These are phyloP conservation scores for Chenopodium quinoa DNA, from an alignment of 148 eudicot species.

Conservation along the genomic window DNA sequence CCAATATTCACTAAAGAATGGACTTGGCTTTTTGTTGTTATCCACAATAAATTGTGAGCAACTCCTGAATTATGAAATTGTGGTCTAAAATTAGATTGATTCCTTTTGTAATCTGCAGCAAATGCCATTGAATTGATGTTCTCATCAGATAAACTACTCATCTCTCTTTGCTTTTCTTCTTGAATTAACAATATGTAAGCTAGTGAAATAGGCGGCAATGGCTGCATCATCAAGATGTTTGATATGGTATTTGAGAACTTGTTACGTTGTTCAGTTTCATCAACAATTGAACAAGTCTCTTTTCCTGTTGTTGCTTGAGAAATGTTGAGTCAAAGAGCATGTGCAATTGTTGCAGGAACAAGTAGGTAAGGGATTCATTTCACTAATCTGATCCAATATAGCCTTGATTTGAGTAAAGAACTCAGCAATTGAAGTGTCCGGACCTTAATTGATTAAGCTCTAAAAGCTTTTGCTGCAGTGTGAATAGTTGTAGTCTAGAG, in stretches of 20 bases:
- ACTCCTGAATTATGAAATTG: background rate
- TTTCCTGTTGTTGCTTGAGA: background rate
- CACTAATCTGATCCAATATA: background rate
- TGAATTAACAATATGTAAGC: background rate
- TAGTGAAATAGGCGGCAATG: background rate
- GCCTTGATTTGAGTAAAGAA: background rate
- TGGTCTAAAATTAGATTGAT: background rate
- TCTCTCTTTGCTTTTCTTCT: background rate
- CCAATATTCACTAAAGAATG: background rate
- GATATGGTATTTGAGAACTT: background rate
- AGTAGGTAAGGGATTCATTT: background rate
- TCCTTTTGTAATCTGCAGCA: background rate
- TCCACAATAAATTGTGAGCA: too few species aligned
- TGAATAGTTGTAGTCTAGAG: background rate
- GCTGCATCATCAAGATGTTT: background rate
- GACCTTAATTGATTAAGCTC: background rate
- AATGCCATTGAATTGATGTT: background rate
- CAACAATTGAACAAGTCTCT: background rate
- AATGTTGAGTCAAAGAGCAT: background rate
- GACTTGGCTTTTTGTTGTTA: background rate
- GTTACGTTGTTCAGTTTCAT: background rate
- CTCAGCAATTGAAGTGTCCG: background rate
- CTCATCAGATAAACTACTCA: fast-evolving
- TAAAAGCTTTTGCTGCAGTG: background rate
- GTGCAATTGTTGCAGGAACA: background rate